Evolutionary conservation across 345 rosid genomes (phyloP).

Genomic region (Corchorus capsularis): DNA sequence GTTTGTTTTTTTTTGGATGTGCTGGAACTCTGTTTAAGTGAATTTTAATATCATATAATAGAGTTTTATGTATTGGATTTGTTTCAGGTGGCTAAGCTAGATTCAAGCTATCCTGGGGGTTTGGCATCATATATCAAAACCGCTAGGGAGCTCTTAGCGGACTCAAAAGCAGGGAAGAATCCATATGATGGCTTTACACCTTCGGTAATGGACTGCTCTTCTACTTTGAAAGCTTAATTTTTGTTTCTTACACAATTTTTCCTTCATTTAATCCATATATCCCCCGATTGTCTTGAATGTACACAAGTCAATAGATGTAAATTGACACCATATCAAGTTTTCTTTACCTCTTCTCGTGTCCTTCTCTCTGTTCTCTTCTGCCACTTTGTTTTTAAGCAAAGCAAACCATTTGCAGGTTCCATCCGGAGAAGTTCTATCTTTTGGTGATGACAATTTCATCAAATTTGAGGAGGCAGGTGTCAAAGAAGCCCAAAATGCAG

Average conservation of each 20-base stretch:
- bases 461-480: slow-evolving; percentile 77
- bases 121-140: slow-evolving; percentile 66
- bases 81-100: slow-evolving; percentile 63
- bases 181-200: slow-evolving; percentile 97
- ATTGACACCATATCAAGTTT: background rate
- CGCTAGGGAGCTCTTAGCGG: slow-evolving; percentile 83
- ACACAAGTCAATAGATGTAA: no score
- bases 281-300: background rate
- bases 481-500: slow-evolving; percentile 77
- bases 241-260: background rate
- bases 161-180: slow-evolving; percentile 85
- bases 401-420: slow-evolving; percentile 53
- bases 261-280: background rate
- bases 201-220: slow-evolving; percentile 52
- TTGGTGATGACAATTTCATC: slow-evolving; percentile 66
- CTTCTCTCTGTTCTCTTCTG: background rate
- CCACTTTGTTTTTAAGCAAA: background rate
- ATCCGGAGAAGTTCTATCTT: slow-evolving; percentile 73
- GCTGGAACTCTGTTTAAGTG: background rate
- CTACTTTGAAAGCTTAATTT: background rate
- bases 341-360: background rate
- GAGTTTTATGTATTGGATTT: background rate
- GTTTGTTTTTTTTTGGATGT: background rate
- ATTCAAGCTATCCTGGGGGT: slow-evolving; percentile 93
- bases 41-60: background rate